Percentiles rank a stretch among this genome's conserved stretches.
phyloP scores from a whole-genome alignment of 2,329 filamentous ascomycete genomes.

The Claviceps sp. region DNA sequence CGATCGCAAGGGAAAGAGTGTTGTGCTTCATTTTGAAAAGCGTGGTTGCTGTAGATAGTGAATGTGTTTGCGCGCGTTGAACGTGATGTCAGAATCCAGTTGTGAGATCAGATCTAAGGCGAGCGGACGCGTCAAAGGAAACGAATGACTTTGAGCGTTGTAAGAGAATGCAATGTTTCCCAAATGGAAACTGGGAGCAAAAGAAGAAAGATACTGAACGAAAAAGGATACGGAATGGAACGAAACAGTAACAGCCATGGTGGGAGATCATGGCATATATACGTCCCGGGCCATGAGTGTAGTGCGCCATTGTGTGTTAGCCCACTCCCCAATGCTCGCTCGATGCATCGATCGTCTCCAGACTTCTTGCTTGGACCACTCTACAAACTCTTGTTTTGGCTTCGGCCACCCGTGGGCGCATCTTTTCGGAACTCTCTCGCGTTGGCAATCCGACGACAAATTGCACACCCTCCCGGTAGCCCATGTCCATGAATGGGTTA shows the following conservation, averaged over 20 bases:
- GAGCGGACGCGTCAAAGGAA: slow-evolving; percentile 30
- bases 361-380: no score
- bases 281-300: background rate
- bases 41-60: slow-evolving; percentile 5
- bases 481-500: background rate
- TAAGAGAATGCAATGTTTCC: background rate
- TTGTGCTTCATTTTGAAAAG: slow-evolving; percentile 35
- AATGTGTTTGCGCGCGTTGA: slow-evolving; percentile 4
- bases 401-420: no score
- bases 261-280: slow-evolving; percentile 4
- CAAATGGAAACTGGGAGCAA: slow-evolving; percentile 14
- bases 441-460: background rate
- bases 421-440: no score
- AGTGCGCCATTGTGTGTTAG: no score
- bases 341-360: no score
- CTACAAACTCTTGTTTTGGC: no score
- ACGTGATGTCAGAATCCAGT: slow-evolving; percentile 7
- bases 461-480: background rate
- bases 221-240: background rate
- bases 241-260: background rate
- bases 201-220: background rate
- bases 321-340: no score
- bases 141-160: slow-evolving; percentile 40
- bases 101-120: slow-evolving; percentile 16
- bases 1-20: slow-evolving; percentile 31